phyloP scores from a whole-genome alignment of 768 basidiomycete species.

The Mycena pura region DNA sequence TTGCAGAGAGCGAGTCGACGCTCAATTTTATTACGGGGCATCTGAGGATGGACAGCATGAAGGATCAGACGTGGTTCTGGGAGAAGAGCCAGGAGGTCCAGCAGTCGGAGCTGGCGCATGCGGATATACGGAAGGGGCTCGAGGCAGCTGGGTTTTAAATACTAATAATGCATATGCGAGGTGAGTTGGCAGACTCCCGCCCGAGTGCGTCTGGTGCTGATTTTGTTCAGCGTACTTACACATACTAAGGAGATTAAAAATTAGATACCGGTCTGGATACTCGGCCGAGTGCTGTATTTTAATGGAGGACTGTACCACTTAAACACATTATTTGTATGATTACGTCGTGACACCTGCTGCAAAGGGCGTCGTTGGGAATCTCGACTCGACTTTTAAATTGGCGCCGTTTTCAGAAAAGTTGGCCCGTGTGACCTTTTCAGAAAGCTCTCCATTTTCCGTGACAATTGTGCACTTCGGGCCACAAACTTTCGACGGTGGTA shows the following conservation, averaged over 20 bases:
- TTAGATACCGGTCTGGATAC: conserved; percentile 15
- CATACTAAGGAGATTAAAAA: not conserved
- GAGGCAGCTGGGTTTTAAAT: conserved; percentile 75
- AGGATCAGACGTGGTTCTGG: conserved; percentile 63
- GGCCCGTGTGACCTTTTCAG: too few species aligned
- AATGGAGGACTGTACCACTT: too few species aligned
- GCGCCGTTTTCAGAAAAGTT: too few species aligned
- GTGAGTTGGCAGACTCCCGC: not conserved
- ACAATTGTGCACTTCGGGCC: too few species aligned
- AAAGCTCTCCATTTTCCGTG: too few species aligned
- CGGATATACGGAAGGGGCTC: conserved; percentile 70
- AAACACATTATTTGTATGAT: too few species aligned
- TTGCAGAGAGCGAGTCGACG: conserved; percentile 53
- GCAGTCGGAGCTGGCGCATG: conserved; percentile 62
- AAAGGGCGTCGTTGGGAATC: too few species aligned
- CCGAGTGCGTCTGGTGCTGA: conserved; percentile 7
- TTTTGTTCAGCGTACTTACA: not conserved
- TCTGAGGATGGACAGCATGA: conserved; percentile 46
- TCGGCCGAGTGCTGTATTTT: conserved; percentile 14
- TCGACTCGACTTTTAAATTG: too few species aligned
- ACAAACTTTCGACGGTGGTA: too few species aligned
- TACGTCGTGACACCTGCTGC: too few species aligned
- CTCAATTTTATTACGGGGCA: conserved; percentile 55
- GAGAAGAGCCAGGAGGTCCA: conserved; percentile 65
- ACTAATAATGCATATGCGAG: too few species aligned